Evolutionary conservation across 345 rosid species (phyloP), one percentile per base, ranked within the genome.

Genomic region (Odontarrhena argentea): DNA sequence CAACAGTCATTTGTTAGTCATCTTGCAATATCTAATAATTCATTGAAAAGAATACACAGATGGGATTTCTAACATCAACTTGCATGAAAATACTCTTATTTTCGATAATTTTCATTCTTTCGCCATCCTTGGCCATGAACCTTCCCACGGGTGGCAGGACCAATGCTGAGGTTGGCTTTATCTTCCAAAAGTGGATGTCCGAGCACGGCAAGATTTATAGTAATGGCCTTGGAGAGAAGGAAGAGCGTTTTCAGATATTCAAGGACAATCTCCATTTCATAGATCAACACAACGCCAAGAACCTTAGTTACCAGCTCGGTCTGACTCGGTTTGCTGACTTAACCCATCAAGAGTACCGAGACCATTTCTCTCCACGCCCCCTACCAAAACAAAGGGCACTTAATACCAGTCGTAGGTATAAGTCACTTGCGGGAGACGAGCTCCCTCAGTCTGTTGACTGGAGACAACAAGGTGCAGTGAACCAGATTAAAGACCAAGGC

Each of bases 311-410:
- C 70, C 56, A 13, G 67, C 78, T 92, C 28, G 96, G 96, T 10
- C 76, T 87, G 81, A 92, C 76, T 83, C 85, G 81, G 70, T 92
- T 92, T 56, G 91, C 97, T 30, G 97, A 92, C 59, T 71, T 92
- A 55, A 86, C 91, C 52, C 85, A 87, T 71, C 89, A 92, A 69
- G 98, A 92, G 89, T 92, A 83, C 84, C 83, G 80, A 53, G 62
- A 78, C 41, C 74, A 11, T 74, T 85, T 81, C 57, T 12, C 75
- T 32, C 67, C 80, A 53, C 82, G 84, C 28, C 49, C 62, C 35
- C 68, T 67, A 79, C 50, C 40, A 12, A 44, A 36, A 42, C 74
- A 57, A 64, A 80, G 74, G 72, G 57, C 67, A 60, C 47, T 77
- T 12, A 84, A 53, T 60, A 48, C 46, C 8, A 78, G 83, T 38